Base-by-base conservation (phyloP, 1,139 yeast genomes). In the Scheffersomyces segobiensis region DNA sequence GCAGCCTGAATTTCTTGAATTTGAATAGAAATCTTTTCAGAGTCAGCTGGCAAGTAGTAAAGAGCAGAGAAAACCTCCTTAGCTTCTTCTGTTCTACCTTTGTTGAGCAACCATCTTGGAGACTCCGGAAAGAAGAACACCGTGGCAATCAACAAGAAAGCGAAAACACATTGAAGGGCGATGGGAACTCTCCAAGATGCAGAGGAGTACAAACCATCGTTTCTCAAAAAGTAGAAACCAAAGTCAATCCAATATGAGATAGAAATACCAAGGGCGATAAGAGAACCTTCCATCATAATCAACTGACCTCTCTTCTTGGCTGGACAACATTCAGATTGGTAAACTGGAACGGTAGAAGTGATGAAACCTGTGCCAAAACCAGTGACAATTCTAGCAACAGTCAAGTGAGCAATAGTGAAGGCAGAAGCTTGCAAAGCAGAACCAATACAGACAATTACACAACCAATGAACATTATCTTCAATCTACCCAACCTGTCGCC, bases 71-170 rank as follows among this genome's bases (percentile, higher is more conserved):
- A 73, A 18, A 84, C 79, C 21, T 67, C 71, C 59, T 79, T 72
- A 1, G 89, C 89, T 61, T 86, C 88, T 4, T 74, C 75, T 32
- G 70, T 67, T 58, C 79, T 71, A 21, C 78, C 80, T 57, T 71
- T 71, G 53, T 74, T 62, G 59, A 68, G 60, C 32, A 67, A 59
- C 70, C 71, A 69, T 53, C 71, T 60, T 0, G 73, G 73, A 5
- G 69, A 64, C 53, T 69, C 72, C 1, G 73, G 72, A 24, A 70
- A 66, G 47, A 52, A 54, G 50, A 59, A 58, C 7, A 63, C 60
- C 14, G 63, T 52, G 12, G 62, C 51, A 5, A 65, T 59, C n/a
- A 68, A 59, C 17, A 66, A 50, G 7, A 76, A 20, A 3, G 81
- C 80, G 67, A 78, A 78, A 48, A 77, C 58, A 58, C 74, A 68